Conservation (phyloP, 2,329 filamentous ascomycete species). For the Nigrograna mackinnonii region DNA sequence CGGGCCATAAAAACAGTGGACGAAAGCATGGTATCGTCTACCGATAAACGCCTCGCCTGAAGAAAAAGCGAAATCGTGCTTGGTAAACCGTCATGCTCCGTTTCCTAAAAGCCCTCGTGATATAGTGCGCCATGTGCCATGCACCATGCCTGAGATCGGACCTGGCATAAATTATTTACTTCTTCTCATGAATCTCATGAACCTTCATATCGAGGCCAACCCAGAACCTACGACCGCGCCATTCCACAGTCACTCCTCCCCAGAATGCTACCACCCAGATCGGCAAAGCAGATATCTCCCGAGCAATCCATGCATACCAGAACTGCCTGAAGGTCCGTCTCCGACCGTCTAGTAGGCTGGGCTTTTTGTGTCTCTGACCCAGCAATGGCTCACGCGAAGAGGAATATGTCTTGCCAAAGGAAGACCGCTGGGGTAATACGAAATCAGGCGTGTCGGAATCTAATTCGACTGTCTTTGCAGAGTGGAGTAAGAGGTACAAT, state of each 20-base stretch:
- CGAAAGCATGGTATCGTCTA: too few species aligned
- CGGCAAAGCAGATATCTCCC: constrained; percentile 81
- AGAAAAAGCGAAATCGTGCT: too few species aligned
- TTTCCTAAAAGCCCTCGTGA: too few species aligned
- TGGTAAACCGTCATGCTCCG: too few species aligned
- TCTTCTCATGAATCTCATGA: constrained; percentile 60
- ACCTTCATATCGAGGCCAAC: constrained; percentile 87
- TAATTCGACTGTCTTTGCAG: constrained; percentile 68
- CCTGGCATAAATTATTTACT: too few species aligned
- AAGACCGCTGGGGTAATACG: constrained; percentile 53
- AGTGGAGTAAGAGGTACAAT: constrained; percentile 75
- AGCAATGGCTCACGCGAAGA: constrained; percentile 25
- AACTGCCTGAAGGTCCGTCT: constrained; percentile 69
- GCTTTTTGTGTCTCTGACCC: constrained; percentile 8
- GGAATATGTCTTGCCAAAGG: constrained; percentile 34
- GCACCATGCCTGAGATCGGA: too few species aligned
- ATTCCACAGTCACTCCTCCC: constrained; percentile 83
- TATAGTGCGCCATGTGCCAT: too few species aligned
- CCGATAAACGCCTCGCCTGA: too few species aligned
- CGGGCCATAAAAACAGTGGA: too few species aligned
- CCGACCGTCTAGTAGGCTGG: constrained; percentile 35
- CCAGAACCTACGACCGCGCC: constrained; percentile 81
- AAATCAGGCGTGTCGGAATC: constrained; percentile 77
- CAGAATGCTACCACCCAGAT: constrained; percentile 91
- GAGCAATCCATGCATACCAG: constrained; percentile 80